phyloP scores from a whole-genome alignment of 495 filamentous ascomycete genomes.

The Barbatosphaeria neglecta region DNA sequence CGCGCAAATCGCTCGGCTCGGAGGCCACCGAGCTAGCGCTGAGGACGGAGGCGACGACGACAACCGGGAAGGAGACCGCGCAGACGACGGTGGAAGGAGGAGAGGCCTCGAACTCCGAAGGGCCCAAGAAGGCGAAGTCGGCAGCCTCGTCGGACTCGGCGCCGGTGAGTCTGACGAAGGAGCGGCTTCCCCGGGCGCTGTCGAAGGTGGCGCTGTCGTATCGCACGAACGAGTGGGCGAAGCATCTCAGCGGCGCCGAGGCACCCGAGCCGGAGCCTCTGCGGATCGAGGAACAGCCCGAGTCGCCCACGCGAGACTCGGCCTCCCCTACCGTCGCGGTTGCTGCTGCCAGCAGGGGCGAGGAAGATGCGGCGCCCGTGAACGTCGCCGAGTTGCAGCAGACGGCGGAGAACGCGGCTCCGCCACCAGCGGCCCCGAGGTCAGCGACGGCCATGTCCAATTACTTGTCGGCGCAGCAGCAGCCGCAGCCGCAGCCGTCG shows the following conservation, averaged over 20 bases:
- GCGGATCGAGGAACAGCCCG: conserved; percentile 25
- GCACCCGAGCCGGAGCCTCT: conserved; percentile 58
- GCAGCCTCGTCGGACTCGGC: conserved; percentile 26
- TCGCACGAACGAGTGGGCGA: conserved; percentile 94
- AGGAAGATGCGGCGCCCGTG: conserved; percentile 50
- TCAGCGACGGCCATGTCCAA: conserved; percentile 21
- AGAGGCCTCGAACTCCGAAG: conserved; percentile 1
- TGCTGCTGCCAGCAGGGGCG: too few species aligned
- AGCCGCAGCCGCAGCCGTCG: conserved; percentile 1
- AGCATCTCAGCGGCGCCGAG: conserved; percentile 72
- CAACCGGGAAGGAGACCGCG: neutral
- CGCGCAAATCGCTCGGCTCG: neutral
- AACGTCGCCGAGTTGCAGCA: conserved; percentile 56
- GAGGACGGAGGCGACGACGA: conserved; percentile 7
- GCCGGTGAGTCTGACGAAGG: conserved; percentile 31
- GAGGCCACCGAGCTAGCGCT: conserved; percentile 5
- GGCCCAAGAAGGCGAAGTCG: conserved; percentile 11
- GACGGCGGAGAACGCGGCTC: conserved; percentile 44
- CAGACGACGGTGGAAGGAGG: neutral
- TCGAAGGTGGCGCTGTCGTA: conserved; percentile 71
- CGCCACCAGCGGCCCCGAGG: conserved; percentile 22
- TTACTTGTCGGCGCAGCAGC: neutral
- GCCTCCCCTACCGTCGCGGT: too few species aligned
- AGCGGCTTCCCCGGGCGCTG: conserved; percentile 39
- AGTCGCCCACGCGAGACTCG: conserved; percentile 13